Evolutionary conservation across 78 protist genomes (phyloP), one percentile per base, ranked within the genome.

Genomic region (Carpediemonas membranifera): DNA sequence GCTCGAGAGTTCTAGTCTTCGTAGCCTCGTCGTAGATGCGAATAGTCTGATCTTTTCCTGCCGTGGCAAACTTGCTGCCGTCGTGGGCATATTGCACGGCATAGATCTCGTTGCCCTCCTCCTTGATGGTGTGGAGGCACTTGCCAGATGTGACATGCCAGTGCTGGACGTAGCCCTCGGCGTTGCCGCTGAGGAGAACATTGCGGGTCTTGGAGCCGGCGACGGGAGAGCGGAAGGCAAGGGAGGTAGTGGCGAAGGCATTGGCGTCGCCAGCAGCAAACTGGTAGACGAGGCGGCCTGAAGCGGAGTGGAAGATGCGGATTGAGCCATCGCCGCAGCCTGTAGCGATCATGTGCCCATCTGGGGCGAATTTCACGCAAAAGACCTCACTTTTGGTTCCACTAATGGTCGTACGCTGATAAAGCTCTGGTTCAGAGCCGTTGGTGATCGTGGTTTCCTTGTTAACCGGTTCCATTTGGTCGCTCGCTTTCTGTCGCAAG

Each of bases 1-100:
- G 31, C 30, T 0, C 3, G n/a, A 1, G 28, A 18, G 11, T 28
- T 34, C 1, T 0, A 0, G 14, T 0, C 63, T 79, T 79, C 7
- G 84, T 73, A 11, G 43, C 65, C 54, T 72, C 84, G 55, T 73
- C 75, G 24, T 80, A 80, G 19, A 80, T 30, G 19, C 84, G 51
- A 21, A 80, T 25, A 3, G 1, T 31, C 61, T 7, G 59, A 53
- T 79, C 84, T 14, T 37, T 61, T 24, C 84, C 84, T 0, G 73
- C 84, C 5, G 79, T 53, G 31, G 73, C 73, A 18, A 79, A 73
- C 0, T 54, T 25, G 50, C 56, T 16, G 47, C 55, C 50, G 54
- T 51, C 66, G 1, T 7, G 30, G 39, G 34, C 3, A 7, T 60
- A 73, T 16, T 73, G 65, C 34, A 73, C 18, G 7, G 77, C 68